These are phyloP conservation scores for Limnanthes douglasii DNA, from an alignment of 345 rosid species.

Conservation along the genomic window DNA sequence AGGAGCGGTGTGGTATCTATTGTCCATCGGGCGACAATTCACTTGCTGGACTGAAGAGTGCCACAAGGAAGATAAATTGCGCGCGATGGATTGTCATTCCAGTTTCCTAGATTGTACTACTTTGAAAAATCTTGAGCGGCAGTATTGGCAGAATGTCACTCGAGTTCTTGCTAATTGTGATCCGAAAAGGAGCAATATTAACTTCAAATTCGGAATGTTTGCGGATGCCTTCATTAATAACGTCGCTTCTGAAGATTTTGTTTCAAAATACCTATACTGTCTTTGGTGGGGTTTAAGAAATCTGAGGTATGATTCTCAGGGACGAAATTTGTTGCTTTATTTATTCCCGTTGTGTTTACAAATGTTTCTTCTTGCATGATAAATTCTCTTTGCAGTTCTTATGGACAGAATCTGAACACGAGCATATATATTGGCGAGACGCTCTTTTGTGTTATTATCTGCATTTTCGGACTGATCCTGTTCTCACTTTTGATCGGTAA, in stretches of 20 bases:
- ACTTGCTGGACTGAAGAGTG: slow-evolving; percentile 63
- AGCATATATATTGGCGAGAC: slow-evolving; percentile 65
- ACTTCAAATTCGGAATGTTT: slow-evolving; percentile 65
- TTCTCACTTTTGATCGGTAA: slow-evolving; percentile 80
- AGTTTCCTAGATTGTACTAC: slow-evolving; percentile 47
- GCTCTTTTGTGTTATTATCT: slow-evolving; percentile 44
- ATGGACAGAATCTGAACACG: slow-evolving; percentile 70
- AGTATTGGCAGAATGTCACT: slow-evolving; percentile 58
- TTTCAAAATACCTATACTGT: slow-evolving; percentile 52
- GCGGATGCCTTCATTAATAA: slow-evolving; percentile 51
- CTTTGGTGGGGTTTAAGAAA: slow-evolving; percentile 94
- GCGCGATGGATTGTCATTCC: slow-evolving; percentile 34
- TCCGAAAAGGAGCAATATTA: slow-evolving; percentile 20
- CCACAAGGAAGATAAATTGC: slow-evolving; percentile 20
- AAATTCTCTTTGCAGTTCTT: slow-evolving; percentile 37
- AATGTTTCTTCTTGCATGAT: too few species aligned
- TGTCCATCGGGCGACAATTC: slow-evolving; percentile 60
- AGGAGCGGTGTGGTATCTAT: slow-evolving; percentile 76
- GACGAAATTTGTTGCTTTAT: too few species aligned
- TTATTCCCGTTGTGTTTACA: too few species aligned
- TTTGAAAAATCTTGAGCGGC: slow-evolving; percentile 29
- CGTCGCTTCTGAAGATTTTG: slow-evolving; percentile 38
- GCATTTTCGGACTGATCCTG: slow-evolving; percentile 54
- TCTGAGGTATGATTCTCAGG: slow-evolving; percentile 32
- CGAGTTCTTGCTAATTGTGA: slow-evolving; percentile 38